Conservation (phyloP, 1,139 yeast genomes). For the Scheffersomyces titani region DNA sequence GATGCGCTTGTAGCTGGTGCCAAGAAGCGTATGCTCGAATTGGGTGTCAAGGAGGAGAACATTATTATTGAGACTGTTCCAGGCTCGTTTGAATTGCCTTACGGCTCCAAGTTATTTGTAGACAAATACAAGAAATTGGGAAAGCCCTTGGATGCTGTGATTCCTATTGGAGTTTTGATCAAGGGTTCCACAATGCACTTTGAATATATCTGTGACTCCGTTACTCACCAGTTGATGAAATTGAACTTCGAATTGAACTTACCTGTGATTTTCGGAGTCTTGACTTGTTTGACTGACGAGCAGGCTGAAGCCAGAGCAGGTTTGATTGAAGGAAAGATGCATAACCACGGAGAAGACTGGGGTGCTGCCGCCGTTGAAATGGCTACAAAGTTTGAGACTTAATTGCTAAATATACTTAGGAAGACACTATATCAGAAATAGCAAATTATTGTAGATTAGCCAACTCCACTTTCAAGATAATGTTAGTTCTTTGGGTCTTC, state of each 20-base stretch:
- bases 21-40: conserved; percentile 51
- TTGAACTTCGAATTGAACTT: conserved; percentile 68
- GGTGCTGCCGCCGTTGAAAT: conserved; percentile 99
- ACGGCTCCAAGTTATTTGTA: conserved; percentile 61
- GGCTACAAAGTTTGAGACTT: conserved; percentile 53
- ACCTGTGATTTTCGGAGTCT: conserved; percentile 90
- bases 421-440: neutral
- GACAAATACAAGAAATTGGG: conserved; percentile 47
- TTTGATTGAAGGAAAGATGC: conserved; percentile 69
- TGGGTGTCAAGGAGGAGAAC: conserved; percentile 76
- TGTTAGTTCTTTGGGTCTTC: neutral
- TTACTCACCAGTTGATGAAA: conserved; percentile 82
- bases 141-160: conserved; percentile 74
- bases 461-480: neutral
- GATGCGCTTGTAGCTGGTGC: conserved; percentile 83
- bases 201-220: conserved; percentile 92
- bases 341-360: conserved; percentile 98
- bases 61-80: conserved; percentile 85
- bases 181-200: conserved; percentile 98
- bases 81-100: conserved; percentile 92
- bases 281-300: conserved; percentile 90
- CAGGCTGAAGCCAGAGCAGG: conserved; percentile 96
- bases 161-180: conserved; percentile 91
- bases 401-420: neutral
- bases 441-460: neutral